These are phyloP conservation scores for Tanacetum coccineum DNA, from an alignment of 129 eudicot genomes.

Conservation along the genomic window DNA sequence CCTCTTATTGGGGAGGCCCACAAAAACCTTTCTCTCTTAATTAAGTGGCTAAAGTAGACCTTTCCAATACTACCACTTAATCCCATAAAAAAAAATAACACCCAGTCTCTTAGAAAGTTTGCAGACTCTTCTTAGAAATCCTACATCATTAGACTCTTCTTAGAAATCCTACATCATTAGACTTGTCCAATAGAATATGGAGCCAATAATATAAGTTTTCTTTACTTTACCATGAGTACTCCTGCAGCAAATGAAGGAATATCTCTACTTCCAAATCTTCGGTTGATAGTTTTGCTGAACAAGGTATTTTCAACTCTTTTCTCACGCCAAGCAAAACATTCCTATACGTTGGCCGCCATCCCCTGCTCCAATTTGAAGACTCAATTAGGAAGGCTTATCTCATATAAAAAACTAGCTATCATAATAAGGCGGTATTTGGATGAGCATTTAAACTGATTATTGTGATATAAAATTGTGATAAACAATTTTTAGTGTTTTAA, in stretches of 20 bases:
- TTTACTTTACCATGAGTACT: constrained; percentile 63
- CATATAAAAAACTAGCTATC: not conserved
- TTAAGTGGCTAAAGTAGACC: no score
- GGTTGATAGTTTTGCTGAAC: constrained; percentile 72
- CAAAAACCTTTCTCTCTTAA: no score
- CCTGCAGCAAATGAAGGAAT: constrained; percentile 81
- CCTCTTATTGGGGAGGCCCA: no score
- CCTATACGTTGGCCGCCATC: constrained; percentile 97
- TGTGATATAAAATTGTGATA: not conserved
- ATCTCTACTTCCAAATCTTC: constrained; percentile 94
- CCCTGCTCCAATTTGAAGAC: constrained; percentile 41
- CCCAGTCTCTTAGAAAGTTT: constrained; percentile 6
- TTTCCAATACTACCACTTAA: no score
- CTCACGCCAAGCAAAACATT: constrained; percentile 79
- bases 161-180: not conserved
- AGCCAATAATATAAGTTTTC: constrained; percentile 4
- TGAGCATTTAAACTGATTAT: constrained; percentile 11
- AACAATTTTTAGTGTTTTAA: no score
- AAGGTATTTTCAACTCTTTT: constrained; percentile 62
- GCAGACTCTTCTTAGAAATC: constrained; percentile 14
- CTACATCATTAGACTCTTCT: constrained; percentile 3
- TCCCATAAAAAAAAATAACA: no score
- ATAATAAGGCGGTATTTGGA: not conserved
- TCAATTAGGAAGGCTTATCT: no score
- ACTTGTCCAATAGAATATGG: not conserved